Percentiles rank a stretch among this genome's conserved stretches.
Conservation (phyloP, 495 filamentous ascomycete genomes). For the Aspergillus steynii region DNA sequence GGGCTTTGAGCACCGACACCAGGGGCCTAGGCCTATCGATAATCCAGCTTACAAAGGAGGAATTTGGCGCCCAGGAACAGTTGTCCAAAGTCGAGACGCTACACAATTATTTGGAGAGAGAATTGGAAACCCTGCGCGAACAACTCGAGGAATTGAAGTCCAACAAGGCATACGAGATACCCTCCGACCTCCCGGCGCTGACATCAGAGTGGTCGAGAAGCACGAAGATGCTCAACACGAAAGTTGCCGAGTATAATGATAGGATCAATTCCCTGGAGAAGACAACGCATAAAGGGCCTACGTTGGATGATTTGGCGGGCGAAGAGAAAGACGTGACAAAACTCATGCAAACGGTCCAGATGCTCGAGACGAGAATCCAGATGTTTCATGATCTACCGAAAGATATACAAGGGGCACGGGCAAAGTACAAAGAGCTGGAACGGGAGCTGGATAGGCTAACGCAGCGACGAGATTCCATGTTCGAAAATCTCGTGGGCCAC, state of each 20-base stretch:
- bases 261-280: constrained; percentile 44
- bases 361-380: constrained; percentile 54
- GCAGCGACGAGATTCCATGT: constrained; percentile 63
- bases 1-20: constrained; percentile 33
- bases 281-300: constrained; percentile 37
- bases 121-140: constrained; percentile 35
- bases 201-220: constrained; percentile 63
- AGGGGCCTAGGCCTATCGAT: constrained; percentile 42
- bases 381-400: constrained; percentile 69
- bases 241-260: constrained; percentile 59
- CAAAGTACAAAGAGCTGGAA: constrained; percentile 64
- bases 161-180: constrained; percentile 50
- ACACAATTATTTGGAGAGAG: constrained; percentile 43
- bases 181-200: constrained; percentile 52
- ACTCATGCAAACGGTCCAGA: constrained; percentile 38
- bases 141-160: constrained; percentile 42
- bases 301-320: constrained; percentile 51
- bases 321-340: constrained; percentile 43
- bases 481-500: constrained; percentile 53
- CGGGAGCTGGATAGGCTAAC: constrained; percentile 58
- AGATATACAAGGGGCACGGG: constrained; percentile 63
- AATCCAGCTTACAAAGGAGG: constrained; percentile 44
- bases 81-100: constrained; percentile 59
- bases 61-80: constrained; percentile 40
- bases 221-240: constrained; percentile 57